Evolutionary conservation across 495 filamentous ascomycete species (phyloP), one percentile per base, ranked within the genome.

Genomic region (Parachaetomium inaequale): DNA sequence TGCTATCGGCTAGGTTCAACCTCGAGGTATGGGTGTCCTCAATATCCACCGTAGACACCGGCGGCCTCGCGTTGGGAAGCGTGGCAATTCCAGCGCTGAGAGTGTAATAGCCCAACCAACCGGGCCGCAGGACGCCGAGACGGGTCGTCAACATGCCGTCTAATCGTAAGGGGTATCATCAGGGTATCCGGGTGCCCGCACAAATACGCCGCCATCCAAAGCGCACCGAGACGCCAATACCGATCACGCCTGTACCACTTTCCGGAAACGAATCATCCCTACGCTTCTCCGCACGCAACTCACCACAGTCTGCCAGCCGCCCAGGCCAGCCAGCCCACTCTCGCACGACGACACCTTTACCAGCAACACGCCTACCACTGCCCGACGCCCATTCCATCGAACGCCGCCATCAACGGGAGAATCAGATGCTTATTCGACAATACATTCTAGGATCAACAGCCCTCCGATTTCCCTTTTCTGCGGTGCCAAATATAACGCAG

Each of bases 401-500:
- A 64, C 64, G 59, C 64, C 65, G 25, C 65, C 68, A 64, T 67
- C 63, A 66, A 63, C 64, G 61, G 64, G 68, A 70, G 50, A 72
- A 74, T 72, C 70, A 71, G 65, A 66, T 74, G 70, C 72, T 71
- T 72, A 61, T 72, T 72, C 68, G 68, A 70, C 55, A 65, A 64
- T 72, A 71, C 72, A 74, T 66, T 74, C 70, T 74, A 74, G 68
- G 63, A 46, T 67, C 56, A 69, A 70, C 43, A 62, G 66, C 65
- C 70, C 52, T 70, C 72, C 63, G 61, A 68, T 64, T 62, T 63
- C 63, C 67, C 65, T 65, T 70, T 68, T 50, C 38, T 15, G 50
- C 40, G 53, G 50, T 21, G 42, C 61, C 51, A 58, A 47, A 59
- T 23, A 45, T 46, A 66, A 55, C 46, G 47, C 63, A 62, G 53